Evolutionary conservation across 176 grass and related monocot genomes (phyloP), one percentile per base, ranked within the genome.

Genomic region (Canna indica): DNA sequence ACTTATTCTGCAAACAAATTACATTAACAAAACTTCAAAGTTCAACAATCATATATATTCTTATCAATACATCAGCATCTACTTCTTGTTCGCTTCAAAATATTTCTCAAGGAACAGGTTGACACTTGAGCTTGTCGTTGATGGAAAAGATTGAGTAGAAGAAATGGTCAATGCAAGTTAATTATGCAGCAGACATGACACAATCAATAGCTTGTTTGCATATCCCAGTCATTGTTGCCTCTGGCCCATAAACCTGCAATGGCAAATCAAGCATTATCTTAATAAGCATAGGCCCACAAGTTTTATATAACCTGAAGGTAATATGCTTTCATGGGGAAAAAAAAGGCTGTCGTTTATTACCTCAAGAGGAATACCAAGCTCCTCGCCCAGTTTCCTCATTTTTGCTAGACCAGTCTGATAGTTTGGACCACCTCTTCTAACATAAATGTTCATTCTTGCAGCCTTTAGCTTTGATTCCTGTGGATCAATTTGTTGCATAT

Each of bases 181-280:
- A 29, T 66, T 69, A 77, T 31, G 63, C 88, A 32, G 88, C 83
- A 50, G 83, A 73, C 91, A 86, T 88, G 56, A 91, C 67, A 70
- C 91, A 96, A 75, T 96, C 85, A 80, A 96, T 96, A 74, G 91
- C 91, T 74, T 91, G 69, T 31, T 91, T 96, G 85, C 88, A 96
- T 57, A 96, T 96, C 66, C 88, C 85, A 7, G 91, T 96, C 91
- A 91, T 91, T 18, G 91, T 96, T 41, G 76, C 91, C 74, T 96
- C 91, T 24, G 91, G 88, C 1, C 91, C 91, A 76, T 91, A 96
- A 24, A 96, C 88, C 91, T 96, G 79, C 22, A 76, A 70, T 68
- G 14, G 18, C 26, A 52, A 42, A 57, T 67, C 30, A 84, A 44
- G 41, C 41, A 11, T 44, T 8, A 4, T 8, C 42, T 32, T 10